Conservation (phyloP, 225 moss, liverwort and hornwort species). For the Polytrichum commune region DNA sequence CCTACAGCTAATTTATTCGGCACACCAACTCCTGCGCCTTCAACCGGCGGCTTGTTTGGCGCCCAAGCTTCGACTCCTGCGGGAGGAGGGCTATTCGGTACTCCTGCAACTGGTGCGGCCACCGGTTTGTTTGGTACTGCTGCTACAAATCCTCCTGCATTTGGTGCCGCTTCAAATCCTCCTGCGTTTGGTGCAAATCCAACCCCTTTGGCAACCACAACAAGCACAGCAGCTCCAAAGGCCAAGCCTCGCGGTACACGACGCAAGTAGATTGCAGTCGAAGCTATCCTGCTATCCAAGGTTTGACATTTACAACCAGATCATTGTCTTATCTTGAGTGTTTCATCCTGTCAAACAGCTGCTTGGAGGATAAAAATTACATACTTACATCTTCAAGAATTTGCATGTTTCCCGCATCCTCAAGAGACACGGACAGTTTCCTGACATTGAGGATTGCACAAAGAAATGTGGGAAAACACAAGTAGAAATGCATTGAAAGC, state of each 20-base stretch:
- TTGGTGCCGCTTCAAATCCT: conserved; percentile 42
- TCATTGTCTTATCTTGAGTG: too few species aligned
- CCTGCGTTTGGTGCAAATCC: conserved; percentile 40
- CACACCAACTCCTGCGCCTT: conserved; percentile 46
- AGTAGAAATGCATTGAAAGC: too few species aligned
- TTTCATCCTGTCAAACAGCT: too few species aligned
- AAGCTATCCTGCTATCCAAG: too few species aligned
- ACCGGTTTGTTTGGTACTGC: conserved; percentile 57
- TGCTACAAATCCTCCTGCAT: conserved; percentile 41
- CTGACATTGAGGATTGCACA: too few species aligned
- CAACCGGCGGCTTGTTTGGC: conserved; percentile 40
- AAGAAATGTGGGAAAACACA: too few species aligned
- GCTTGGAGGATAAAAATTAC: too few species aligned
- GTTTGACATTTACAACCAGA: too few species aligned
- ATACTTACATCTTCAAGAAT: too few species aligned
- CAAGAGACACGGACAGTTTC: too few species aligned
- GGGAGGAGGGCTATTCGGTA: conserved; percentile 41
- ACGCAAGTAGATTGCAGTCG: conserved; percentile 38
- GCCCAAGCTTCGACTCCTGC: background rate
- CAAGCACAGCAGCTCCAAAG: conserved; percentile 54
- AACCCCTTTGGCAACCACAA: conserved; percentile 41
- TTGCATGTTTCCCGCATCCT: too few species aligned
- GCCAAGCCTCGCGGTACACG: conserved; percentile 67
- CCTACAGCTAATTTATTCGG: conserved; percentile 37
- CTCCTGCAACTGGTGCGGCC: conserved; percentile 35